phyloP scores from a whole-genome alignment of 2,329 filamentous ascomycete species.

The Diplodia mutila region DNA sequence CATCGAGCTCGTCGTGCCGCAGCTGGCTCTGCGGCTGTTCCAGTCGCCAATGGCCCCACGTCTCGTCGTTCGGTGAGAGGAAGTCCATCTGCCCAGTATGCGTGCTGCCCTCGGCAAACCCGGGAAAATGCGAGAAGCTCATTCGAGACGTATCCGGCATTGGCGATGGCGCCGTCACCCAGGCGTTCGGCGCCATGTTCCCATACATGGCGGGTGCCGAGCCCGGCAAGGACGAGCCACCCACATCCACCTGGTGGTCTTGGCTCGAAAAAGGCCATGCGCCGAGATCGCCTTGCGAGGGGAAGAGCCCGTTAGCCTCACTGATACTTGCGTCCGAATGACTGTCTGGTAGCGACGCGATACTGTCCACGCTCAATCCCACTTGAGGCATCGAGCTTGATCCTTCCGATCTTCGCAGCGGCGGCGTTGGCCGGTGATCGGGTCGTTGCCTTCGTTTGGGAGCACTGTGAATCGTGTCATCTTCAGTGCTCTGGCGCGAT shows the following conservation, averaged over 20 bases:
- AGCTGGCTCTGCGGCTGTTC: conserved; percentile 11
- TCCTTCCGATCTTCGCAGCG: conserved; percentile 3
- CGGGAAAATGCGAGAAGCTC: conserved; percentile 16
- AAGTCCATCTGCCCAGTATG: conserved; percentile 3
- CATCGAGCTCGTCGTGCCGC: neutral
- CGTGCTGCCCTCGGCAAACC: neutral
- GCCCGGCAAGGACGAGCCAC: neutral
- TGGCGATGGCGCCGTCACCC: conserved; percentile 4
- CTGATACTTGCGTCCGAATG: neutral
- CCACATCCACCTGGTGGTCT: neutral
- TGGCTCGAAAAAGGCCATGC: conserved; percentile 11
- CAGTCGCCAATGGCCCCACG: conserved; percentile 6
- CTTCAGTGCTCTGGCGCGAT: neutral
- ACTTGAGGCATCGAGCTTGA: neutral
- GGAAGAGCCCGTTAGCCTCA: neutral
- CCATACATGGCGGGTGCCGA: conserved; percentile 8
- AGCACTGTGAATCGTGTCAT: neutral
- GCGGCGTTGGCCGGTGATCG: conserved; percentile 14
- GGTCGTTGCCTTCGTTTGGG: conserved; percentile 7
- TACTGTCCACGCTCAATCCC: neutral
- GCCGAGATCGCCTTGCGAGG: conserved; percentile 4
- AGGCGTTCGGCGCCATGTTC: conserved; percentile 4
- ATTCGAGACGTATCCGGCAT: conserved; percentile 14
- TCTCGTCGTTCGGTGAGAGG: neutral
- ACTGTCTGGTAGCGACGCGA: neutral